Base-by-base conservation (phyloP, 2,329 filamentous ascomycete species). In the Xylariaceae sp. region DNA sequence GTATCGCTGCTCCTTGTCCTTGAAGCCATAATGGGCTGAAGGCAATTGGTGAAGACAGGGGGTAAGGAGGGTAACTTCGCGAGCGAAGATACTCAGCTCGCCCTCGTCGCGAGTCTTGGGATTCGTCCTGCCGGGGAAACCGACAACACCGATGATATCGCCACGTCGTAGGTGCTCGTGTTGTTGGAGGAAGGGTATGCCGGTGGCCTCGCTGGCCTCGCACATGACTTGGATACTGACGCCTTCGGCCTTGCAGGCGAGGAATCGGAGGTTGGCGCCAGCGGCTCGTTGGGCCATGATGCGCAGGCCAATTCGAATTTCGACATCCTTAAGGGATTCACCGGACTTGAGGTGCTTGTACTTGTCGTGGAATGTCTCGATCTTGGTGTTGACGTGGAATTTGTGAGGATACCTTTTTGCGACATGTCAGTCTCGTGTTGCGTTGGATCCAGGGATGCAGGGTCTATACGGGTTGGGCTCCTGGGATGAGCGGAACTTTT, bases 21-120 rank as follows among this genome's bases (percentile, higher is more conserved):
- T 92, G 76, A 97, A 90, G 52, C 92, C 92, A 65, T 89, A 96
- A 71, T 92, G 85, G 68, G 93, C 89, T 50, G 86, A 85, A 45
- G 93, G 93, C 56, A 94, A 78, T 73, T 88, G 85, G 69, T 95
- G 91, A 62, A 98, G 71, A 69, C 92, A 97, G 7, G 93, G 93
- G 1, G 92, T 86, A 50, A 98, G 77, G 37, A 97, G 83, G 34
- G 86, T 75, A 54, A 98, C 78, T 68, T 96, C 86, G 41, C 80
- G 83, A 2, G 93, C 93, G 63, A 95, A 95, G 66, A 98, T 89
- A 34, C 89, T 95, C 41, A 98, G 79, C 71, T 98, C 92, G 54
- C 93, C 93, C 57, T 91, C 86, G 61, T 85, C 82, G 54, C 89
- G 89, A 71, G 83, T 93, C 82, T 93, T 93, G 58, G 93, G 93